Conservation (phyloP, 352 stramenopile genomes). For the Halophytophthora batemanensis region DNA sequence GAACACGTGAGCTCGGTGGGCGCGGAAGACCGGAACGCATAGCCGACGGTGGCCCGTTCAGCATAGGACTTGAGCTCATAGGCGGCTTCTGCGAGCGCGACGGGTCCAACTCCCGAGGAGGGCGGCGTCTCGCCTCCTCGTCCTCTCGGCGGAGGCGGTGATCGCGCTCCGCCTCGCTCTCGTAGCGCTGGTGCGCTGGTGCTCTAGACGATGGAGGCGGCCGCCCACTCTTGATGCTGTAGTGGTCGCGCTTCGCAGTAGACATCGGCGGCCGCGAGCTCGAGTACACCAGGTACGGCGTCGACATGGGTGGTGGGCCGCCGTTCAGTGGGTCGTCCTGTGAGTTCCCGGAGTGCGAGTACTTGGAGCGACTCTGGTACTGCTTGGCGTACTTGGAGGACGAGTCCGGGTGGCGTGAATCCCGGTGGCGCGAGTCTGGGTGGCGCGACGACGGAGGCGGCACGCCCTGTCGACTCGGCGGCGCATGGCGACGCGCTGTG, state of each 20-base stretch:
- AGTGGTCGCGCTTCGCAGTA: not conserved
- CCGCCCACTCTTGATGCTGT: constrained; percentile 12
- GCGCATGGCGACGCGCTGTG: constrained; percentile 1
- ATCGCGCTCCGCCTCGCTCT: not conserved
- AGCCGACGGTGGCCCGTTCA: constrained; percentile 16
- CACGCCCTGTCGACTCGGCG: constrained; percentile 3
- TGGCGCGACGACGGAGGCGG: constrained; percentile 16
- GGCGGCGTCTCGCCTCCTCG: constrained; percentile 8
- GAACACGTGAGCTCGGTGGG: constrained; percentile 35
- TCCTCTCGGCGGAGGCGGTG: not conserved
- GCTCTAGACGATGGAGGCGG: not conserved
- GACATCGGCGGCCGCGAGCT: constrained; percentile 15
- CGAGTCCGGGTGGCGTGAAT: constrained; percentile 13
- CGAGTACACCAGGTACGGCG: constrained; percentile 47
- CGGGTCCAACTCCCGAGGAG: not conserved
- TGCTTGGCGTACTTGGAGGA: constrained; percentile 28
- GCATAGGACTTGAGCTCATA: constrained; percentile 1
- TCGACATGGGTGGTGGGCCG: constrained; percentile 34
- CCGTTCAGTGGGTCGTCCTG: constrained; percentile 33
- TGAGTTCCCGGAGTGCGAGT: constrained; percentile 6
- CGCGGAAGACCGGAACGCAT: constrained; percentile 17
- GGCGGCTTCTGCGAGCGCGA: not conserved
- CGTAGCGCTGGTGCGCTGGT: not conserved
- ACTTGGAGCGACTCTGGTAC: constrained; percentile 47
- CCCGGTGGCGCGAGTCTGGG: constrained; percentile 8